Percentiles rank a stretch among this genome's conserved stretches.
Evolutionary conservation across 2,329 filamentous ascomycete species (phyloP).

Genomic region (Trichoderma atroviride): DNA sequence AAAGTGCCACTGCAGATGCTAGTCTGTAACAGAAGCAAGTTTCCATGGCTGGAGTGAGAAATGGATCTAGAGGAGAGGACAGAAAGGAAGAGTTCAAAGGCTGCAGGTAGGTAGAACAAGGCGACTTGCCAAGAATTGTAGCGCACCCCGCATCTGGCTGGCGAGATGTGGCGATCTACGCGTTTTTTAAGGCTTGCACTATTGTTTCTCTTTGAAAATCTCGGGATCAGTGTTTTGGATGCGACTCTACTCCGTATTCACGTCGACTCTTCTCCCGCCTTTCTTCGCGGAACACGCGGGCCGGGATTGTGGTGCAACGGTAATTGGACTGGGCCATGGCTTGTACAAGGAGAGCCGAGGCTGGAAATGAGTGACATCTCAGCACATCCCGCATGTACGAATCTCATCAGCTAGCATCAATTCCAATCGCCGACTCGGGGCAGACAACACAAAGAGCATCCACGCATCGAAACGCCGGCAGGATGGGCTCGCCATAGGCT

Average conservation of each 20-base stretch:
- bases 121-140: slow-evolving; percentile 1
- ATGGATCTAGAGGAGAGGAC: not conserved
- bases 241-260: not conserved
- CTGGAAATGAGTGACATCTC: not conserved
- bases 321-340: not conserved
- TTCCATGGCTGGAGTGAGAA: not conserved
- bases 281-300: slow-evolving; percentile 1
- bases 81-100: not conserved
- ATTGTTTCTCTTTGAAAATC: not conserved
- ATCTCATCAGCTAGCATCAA: not conserved
- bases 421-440: not conserved
- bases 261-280: not conserved
- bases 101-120: not conserved
- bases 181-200: not conserved
- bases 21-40: not conserved
- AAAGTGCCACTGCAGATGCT: not conserved
- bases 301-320: not conserved
- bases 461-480: not conserved
- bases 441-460: not conserved
- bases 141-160: slow-evolving; percentile 14
- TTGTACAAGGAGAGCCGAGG: not conserved
- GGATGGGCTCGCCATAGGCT: slow-evolving; percentile 10
- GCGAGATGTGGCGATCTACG: slow-evolving; percentile 9
- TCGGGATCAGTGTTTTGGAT: not conserved
- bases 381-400: not conserved